Evolutionary conservation across 441 rosid species (phyloP), one percentile per base, ranked within the genome.

Genomic region (Hypseocharis bilobata): DNA sequence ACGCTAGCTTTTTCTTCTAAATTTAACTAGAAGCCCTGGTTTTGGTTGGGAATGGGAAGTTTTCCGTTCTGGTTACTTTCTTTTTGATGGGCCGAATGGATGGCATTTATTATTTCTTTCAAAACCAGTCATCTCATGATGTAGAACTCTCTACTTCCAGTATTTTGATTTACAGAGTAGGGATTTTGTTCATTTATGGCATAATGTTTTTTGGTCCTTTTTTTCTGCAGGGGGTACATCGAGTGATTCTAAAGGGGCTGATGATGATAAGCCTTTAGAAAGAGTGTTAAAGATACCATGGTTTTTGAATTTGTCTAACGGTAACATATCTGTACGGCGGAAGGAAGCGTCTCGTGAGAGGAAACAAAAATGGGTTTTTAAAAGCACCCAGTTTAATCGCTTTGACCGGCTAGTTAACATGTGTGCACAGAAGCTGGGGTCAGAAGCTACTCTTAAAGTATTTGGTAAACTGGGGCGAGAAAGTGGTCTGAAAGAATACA

Each of bases 391-490:
- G 4, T 76, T 38, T 4, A 66, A 40, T 30, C 87, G 83, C 60
- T 75, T 83, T 66, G 36, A 66, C 3, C 68, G 60, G 52, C 40
- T 85, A 60, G 65, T 80, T 58, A 68, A 70, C 58, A 72, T 64
- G 44, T 81, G 86, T 71, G 83, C 81, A 13, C 30, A 71, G 66
- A 82, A 65, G 78, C 26, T 88, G 57, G 98, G 98, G 7, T 32
- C 85, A 0, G 78, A 76, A 22, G 68, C 81, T 61, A 74, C 83
- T 19, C n/a, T 87, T 71, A 47, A 69, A 22, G 66, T 87, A 40
- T 73, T 87, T 71, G 77, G 68, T 64, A 87, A 74, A 73, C 62
- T 90, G 79, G 96, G 96, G 25, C 80, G 82, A 68, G 89, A 82
- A 70, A 81, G 76, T 29, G 88, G 91, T 27, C 58, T 74, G 47